Evolutionary conservation across 2,329 filamentous ascomycete species (phyloP).

Genomic region (Aspergillus vadensis): DNA sequence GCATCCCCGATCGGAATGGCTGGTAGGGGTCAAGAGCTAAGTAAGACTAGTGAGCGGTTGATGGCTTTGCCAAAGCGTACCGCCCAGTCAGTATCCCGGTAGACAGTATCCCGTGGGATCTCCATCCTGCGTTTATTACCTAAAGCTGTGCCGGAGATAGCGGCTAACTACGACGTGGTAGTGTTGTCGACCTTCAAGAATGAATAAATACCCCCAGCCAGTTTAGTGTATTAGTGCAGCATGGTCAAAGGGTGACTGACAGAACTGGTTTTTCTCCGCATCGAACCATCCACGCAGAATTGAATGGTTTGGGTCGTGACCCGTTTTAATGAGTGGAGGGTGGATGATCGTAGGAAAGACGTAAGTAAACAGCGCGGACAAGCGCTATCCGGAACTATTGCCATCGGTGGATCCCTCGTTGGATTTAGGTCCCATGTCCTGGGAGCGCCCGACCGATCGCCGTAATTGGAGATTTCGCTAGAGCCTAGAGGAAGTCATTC

Average conservation of each 20-base stretch:
- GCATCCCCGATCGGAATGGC: not conserved
- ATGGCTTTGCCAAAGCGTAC: constrained; percentile 2
- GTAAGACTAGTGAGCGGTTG: not conserved
- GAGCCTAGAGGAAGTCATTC: constrained; percentile 3
- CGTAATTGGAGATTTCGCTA: constrained; percentile 12
- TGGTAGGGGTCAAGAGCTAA: not conserved
- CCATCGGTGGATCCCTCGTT: constrained; percentile 16
- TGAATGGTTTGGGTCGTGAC: constrained; percentile 12
- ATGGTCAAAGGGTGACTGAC: not conserved
- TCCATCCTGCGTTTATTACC: not conserved
- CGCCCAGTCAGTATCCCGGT: not conserved
- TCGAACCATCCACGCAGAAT: constrained; percentile 12
- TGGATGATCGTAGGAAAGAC: constrained; percentile 1
- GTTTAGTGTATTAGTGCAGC: not conserved
- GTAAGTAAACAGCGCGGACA: constrained; percentile 8
- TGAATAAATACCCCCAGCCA: not conserved
- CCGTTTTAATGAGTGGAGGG: not conserved
- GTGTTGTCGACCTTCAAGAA: too few relatives aligned
- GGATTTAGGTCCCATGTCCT: constrained; percentile 13
- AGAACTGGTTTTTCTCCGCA: constrained; percentile 17
- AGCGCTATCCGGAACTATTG: constrained; percentile 25
- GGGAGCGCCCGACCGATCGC: constrained; percentile 18
- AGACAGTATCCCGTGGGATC: constrained; percentile 2
- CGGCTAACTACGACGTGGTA: not conserved
- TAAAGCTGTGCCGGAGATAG: not conserved